A percentile compares a stretch with the other conserved stretches of the same genome.
Conservation (phyloP, 305 asterid genomes). For the Fraxinus baroniana region DNA sequence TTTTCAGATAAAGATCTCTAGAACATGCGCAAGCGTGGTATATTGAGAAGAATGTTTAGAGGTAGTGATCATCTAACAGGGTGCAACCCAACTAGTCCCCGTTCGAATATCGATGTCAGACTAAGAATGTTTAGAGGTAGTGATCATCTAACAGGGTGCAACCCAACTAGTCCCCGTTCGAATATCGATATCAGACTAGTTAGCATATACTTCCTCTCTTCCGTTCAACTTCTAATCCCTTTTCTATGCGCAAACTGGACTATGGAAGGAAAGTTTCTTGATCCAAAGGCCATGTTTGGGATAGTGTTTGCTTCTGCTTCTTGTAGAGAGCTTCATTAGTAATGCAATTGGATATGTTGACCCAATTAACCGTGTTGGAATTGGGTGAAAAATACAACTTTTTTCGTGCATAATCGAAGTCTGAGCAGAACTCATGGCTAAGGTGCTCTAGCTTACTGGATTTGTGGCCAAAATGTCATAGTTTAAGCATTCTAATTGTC, state of each 20-base stretch:
- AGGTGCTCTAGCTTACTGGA: too few species aligned
- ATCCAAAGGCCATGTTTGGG: background rate
- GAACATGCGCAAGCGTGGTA: slow-evolving; percentile 41
- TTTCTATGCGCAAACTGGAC: background rate
- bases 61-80: slow-evolving; percentile 29
- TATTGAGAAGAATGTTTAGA: slow-evolving; percentile 42
- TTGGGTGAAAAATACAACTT: background rate
- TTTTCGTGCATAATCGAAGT: background rate
- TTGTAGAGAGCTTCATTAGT: background rate
- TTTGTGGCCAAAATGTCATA: too few species aligned
- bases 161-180: background rate
- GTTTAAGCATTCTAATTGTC: background rate
- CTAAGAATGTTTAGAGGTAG: slow-evolving; percentile 50
- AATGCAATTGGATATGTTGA: slow-evolving; percentile 5
- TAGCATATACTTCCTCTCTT: too few species aligned
- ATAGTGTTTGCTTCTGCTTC: background rate
- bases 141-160: slow-evolving; percentile 4
- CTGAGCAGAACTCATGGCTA: background rate
- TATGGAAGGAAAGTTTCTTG: background rate
- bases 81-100: background rate
- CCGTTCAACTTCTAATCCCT: background rate
- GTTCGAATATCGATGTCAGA: too few species aligned
- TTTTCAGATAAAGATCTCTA: slow-evolving; percentile 52
- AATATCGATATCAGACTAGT: background rate
- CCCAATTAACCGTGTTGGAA: background rate